These are phyloP conservation scores for Candida nonsorbophila DNA, from an alignment of 805 yeast genomes.

Conservation along the genomic window DNA sequence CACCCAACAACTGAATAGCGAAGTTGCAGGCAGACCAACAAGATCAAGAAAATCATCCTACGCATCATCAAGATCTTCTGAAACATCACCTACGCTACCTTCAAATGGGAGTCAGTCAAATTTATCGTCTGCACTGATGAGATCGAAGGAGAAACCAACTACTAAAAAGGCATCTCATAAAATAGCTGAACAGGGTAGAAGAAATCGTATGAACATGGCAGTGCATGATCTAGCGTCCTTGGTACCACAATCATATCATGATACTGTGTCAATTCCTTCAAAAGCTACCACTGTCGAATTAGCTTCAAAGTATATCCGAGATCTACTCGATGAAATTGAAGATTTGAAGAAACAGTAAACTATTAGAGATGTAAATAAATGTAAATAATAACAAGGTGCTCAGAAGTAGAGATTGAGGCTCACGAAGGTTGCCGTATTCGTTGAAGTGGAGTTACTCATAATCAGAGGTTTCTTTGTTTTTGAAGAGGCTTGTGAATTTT, in stretches of 20 bases:
- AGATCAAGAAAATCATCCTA: conserved; percentile 10
- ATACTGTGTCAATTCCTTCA: conserved; percentile 62
- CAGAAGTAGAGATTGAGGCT: too few species aligned
- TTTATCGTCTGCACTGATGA: conserved; percentile 6
- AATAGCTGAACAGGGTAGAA: conserved; percentile 92
- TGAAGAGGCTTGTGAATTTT: too few species aligned
- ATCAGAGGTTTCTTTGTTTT: too few species aligned
- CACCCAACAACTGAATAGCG: conserved; percentile 17
- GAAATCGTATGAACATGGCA: conserved; percentile 88
- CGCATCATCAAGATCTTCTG: conserved; percentile 10
- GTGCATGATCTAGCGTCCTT: conserved; percentile 66
- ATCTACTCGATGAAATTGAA: conserved; percentile 25
- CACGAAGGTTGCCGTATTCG: too few species aligned
- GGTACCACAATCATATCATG: conserved; percentile 59
- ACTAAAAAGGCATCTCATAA: conserved; percentile 75
- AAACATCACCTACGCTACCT: conserved; percentile 16
- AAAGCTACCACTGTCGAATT: conserved; percentile 95
- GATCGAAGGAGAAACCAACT: conserved; percentile 17
- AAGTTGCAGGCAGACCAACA: neutral
- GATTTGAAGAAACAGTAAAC: conserved; percentile 7
- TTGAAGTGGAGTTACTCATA: too few species aligned
- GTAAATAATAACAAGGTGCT: too few species aligned
- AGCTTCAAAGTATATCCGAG: conserved; percentile 64
- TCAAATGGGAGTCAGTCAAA: conserved; percentile 1
- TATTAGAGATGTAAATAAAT: too few species aligned